Base-by-base conservation (phyloP, 768 basidiomycete species). In the Pisolithus marmoratus region DNA sequence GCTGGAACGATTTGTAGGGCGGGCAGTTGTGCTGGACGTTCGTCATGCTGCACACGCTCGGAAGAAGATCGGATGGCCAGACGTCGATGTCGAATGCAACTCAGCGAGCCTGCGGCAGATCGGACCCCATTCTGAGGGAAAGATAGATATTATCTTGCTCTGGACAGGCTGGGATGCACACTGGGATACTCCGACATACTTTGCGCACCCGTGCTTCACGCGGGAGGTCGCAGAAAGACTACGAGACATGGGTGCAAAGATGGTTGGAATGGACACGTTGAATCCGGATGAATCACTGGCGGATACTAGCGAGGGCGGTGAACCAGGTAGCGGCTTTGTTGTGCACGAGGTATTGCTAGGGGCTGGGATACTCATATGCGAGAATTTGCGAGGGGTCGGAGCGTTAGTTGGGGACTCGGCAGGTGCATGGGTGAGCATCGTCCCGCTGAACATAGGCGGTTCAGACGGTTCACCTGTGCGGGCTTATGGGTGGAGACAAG, bases 111-210 rank as follows among this genome's bases (percentile, higher is more conserved):
- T 2, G 4, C 51, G 55, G 8, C 43, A 41, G 41, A 59, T 67
- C 15, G 66, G 66, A 14, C 26, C 65, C 5, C 63, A 67, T 45
- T 24, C 52, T 4, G 61, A 63, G 8, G 63, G 59, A 38, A 67
- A 67, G 49, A 55, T 49, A 4, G 66, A 67, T 31, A 75, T 78
- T 15, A 63, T 89, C 23, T 58, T 90, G 24, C 66, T 89, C 45
- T 75, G 75, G 60, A 89, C 87, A 1, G 86, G 82, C 4, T 90
- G 87, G 87, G 81, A 80, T 20, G 65, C 64, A 44, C 61, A 76
- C 53, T 84, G 82, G 79, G 67, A 70, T 27, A 72, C 73, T 24
- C 61, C 69, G 2, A 61, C 55, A 22, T 88, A 88, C 62, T 73
- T 74, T 55, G 66, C 74, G n/a, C 84, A 87, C 58, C 88, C 87